These are phyloP conservation scores for Ascochyta koolunga DNA, from an alignment of 2,329 filamentous ascomycete genomes.

Conservation along the genomic window DNA sequence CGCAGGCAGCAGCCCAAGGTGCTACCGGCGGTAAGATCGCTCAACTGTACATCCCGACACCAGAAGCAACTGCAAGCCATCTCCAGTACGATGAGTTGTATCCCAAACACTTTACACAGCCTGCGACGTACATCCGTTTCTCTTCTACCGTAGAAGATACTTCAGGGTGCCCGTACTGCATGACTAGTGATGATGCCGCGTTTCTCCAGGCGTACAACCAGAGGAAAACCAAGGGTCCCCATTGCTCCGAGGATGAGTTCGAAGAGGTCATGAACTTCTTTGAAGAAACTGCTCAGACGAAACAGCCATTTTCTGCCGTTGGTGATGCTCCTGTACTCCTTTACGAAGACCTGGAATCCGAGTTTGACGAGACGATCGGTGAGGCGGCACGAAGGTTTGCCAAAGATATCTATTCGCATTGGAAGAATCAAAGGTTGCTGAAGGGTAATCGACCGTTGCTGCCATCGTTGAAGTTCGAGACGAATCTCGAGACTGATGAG, in stretches of 20 bases:
- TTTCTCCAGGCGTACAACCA: constrained; percentile 85
- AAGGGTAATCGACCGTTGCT: constrained; percentile 75
- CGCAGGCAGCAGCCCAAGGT: constrained; percentile 61
- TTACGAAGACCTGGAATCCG: constrained; percentile 64
- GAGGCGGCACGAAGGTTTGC: constrained; percentile 64
- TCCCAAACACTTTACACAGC: constrained; percentile 77
- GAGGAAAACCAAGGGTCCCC: constrained; percentile 66
- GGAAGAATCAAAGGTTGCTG: constrained; percentile 73
- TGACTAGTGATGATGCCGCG: constrained; percentile 86
- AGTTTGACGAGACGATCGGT: constrained; percentile 65
- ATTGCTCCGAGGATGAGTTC: constrained; percentile 88
- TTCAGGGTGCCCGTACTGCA: constrained; percentile 88
- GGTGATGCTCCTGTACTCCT: constrained; percentile 82
- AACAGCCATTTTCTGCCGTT: constrained; percentile 87
- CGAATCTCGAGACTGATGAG: constrained; percentile 91
- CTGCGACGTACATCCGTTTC: constrained; percentile 93
- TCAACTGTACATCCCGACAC: constrained; percentile 71
- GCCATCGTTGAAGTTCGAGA: constrained; percentile 88
- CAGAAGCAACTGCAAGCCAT: constrained; percentile 65
- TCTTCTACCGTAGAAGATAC: constrained; percentile 98
- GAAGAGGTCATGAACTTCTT: constrained; percentile 95
- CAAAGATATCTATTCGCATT: constrained; percentile 87
- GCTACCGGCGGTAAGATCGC: constrained; percentile 62
- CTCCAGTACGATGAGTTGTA: constrained; percentile 92
- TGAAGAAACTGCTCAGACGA: constrained; percentile 81